These are phyloP conservation scores for Yamadazyma olivae DNA, from an alignment of 805 yeast genomes.

Conservation along the genomic window DNA sequence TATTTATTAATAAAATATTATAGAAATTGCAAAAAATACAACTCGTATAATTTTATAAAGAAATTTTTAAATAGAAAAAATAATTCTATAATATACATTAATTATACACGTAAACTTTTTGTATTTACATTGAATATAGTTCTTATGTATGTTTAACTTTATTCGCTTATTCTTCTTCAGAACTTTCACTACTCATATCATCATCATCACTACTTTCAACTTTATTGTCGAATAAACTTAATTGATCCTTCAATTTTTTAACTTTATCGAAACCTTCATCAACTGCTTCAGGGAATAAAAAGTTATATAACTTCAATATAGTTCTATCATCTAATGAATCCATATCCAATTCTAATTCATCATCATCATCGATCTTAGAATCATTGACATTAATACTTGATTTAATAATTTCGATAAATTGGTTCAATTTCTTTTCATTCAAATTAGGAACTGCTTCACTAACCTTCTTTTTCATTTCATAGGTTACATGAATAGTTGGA, in stretches of 20 bases:
- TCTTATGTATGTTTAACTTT: neutral
- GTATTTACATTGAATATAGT: too few relatives aligned
- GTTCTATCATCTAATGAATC: constrained; percentile 87
- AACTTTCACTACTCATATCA: constrained; percentile 52
- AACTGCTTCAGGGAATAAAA: constrained; percentile 51
- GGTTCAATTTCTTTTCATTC: constrained; percentile 76
- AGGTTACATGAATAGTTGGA: constrained; percentile 54
- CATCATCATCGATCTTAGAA: constrained; percentile 54
- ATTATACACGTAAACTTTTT: constrained; percentile 7
- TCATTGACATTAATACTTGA: constrained; percentile 69
- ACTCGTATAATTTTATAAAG: too few relatives aligned
- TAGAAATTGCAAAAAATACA: too few relatives aligned
- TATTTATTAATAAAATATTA: too few relatives aligned
- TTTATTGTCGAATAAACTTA: constrained; percentile 42
- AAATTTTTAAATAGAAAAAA: neutral
- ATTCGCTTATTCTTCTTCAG: constrained; percentile 60
- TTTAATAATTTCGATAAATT: constrained; percentile 80
- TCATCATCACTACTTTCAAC: constrained; percentile 42
- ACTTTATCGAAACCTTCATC: constrained; percentile 47
- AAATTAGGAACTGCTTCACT: constrained; percentile 78
- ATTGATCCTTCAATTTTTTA: constrained; percentile 58
- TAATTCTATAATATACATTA: constrained; percentile 8
- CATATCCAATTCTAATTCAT: constrained; percentile 95
- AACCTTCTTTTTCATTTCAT: constrained; percentile 94
- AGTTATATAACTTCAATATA: constrained; percentile 76